Evolutionary conservation across 192 early-diverging fungal genomes (phyloP), one percentile per base, ranked within the genome.

Genomic region (Gonapodya sp.): DNA sequence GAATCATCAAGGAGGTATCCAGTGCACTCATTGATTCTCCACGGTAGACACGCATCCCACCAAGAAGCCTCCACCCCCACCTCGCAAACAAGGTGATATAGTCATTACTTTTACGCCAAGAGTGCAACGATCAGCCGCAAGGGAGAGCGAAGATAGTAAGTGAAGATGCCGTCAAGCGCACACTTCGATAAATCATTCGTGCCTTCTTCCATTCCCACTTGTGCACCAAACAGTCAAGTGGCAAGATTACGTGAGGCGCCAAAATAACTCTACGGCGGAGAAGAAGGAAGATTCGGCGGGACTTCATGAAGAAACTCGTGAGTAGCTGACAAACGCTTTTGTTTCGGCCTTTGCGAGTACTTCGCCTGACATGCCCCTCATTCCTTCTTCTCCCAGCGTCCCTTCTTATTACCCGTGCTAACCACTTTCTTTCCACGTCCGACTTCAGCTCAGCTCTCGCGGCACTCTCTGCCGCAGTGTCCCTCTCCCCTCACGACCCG

Each of bases 91-190:
- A 36, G 85, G 81, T 30, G 75, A 31, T 0, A 85, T 88, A 64
- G 72, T 35, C 14, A 79, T 88, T 31, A 83, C 36, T 24, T 87
- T 88, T 73, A 87, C 89, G 1, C 84, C 85, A 16, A 81, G 89
- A 34, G 85, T 84, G 24, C 36, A 84, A 32, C 82, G 85, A 16
- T 86, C 89, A 0, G 87, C 87, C 18, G 89, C 89, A 8, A 83
- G 89, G 1, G 89, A 90, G 82, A 85, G 84, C 16, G 87, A 90
- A 83, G 89, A 90, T 79, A 84, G 87, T 90, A 36, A 1, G 81
- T 35, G 0, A 36, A 18, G 24, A 8, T 24, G 46, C 46, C 46
- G 8, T 64, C 24, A 24, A 24, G 24, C 46, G 46, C 46, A 16
- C 46, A 8, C 8, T 64, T 24, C 24, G 24, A 8, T 24, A 64